These are phyloP conservation scores for Penicillium robsamsonii DNA, from an alignment of 495 filamentous ascomycete genomes.

Conservation along the genomic window DNA sequence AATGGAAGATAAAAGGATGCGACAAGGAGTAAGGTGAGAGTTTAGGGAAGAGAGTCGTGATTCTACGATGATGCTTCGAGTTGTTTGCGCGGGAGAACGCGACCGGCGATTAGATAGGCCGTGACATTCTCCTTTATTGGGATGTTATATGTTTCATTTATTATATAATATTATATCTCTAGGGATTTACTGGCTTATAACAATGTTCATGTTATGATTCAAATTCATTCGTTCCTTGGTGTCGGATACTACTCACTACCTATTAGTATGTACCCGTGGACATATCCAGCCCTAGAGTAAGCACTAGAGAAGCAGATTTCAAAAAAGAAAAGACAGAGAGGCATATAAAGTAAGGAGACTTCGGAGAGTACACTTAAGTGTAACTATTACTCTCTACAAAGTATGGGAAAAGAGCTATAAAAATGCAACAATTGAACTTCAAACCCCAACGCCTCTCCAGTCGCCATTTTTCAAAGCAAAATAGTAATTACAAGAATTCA, in stretches of 20 bases:
- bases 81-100: slow-evolving; percentile 34
- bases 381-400: not conserved
- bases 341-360: not conserved
- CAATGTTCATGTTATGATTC: not conserved
- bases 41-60: slow-evolving; percentile 14
- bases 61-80: slow-evolving; percentile 33
- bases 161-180: not conserved
- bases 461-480: slow-evolving; percentile 9
- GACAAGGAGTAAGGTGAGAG: slow-evolving; percentile 2
- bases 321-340: not conserved
- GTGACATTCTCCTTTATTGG: not conserved
- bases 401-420: not conserved
- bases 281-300: not conserved
- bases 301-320: not conserved
- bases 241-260: no score
- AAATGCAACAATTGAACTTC: not conserved
- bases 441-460: slow-evolving; percentile 8
- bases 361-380: not conserved
- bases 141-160: not conserved
- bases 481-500: slow-evolving; percentile 10
- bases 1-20: not conserved
- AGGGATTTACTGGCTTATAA: not conserved
- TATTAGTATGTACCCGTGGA: no score
- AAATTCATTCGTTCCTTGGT: no score
- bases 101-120: slow-evolving; percentile 30